Conservation (phyloP, 495 filamentous ascomycete genomes). For the Lophiotrema nucula region DNA sequence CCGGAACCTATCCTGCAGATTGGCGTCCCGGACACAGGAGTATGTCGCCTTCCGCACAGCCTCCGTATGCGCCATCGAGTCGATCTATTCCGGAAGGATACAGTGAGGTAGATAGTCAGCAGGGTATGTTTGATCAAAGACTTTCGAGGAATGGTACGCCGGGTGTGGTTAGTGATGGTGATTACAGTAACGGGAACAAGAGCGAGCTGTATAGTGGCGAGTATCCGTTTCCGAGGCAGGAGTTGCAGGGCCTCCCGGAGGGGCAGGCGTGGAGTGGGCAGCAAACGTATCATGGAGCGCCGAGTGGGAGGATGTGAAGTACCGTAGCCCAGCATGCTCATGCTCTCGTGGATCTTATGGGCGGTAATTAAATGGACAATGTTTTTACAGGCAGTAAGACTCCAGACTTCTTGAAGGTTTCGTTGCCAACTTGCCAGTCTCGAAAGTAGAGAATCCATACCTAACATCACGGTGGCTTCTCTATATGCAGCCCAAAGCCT, state of each 20-base stretch:
- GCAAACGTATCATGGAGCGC: background rate
- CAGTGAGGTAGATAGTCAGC: conserved; percentile 6
- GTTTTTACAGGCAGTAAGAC: too few species aligned
- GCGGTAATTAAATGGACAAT: too few species aligned
- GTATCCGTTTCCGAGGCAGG: conserved; percentile 1
- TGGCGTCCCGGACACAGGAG: conserved; percentile 1
- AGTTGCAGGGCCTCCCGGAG: conserved; percentile 5
- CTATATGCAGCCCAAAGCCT: too few species aligned
- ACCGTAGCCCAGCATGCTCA: too few species aligned
- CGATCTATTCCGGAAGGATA: background rate
- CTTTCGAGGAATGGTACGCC: background rate
- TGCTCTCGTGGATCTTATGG: too few species aligned
- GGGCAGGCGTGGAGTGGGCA: background rate
- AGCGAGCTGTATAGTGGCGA: conserved; percentile 7
- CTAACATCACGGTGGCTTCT: too few species aligned
- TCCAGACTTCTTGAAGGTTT: too few species aligned
- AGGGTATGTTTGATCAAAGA: background rate
- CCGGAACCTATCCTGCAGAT: background rate
- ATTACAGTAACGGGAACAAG: background rate
- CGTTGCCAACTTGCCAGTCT: too few species aligned
- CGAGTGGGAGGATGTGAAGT: background rate
- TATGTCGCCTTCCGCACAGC: background rate
- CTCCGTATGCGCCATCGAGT: background rate
- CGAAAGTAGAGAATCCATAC: too few species aligned
- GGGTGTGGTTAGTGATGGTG: background rate